phyloP scores from a whole-genome alignment of 768 basidiomycete species.

The Suillus subaureus region DNA sequence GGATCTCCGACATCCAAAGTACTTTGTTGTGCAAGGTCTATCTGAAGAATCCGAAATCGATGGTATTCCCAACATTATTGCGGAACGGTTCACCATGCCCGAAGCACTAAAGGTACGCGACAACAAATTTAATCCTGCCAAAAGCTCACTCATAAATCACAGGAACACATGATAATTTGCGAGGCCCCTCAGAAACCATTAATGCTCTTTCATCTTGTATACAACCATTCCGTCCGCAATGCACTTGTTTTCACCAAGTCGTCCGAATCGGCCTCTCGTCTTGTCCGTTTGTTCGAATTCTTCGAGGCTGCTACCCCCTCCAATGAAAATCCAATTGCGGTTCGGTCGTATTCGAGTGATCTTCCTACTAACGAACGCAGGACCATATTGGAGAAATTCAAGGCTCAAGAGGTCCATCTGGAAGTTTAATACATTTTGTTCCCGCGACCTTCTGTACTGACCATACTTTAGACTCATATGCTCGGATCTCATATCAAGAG shows the following conservation, averaged over 20 bases:
- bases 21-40: constrained; percentile 77
- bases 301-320: constrained; percentile 59
- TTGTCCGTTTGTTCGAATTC: constrained; percentile 79
- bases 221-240: constrained; percentile 57
- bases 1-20: constrained; percentile 76
- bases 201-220: constrained; percentile 84
- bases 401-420: constrained; percentile 80
- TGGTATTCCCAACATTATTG: constrained; percentile 54
- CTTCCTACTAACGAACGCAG: constrained; percentile 73
- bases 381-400: constrained; percentile 78
- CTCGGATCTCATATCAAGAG: constrained; percentile 94
- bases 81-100: constrained; percentile 85
- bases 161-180: constrained; percentile 90
- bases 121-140: background rate
- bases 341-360: constrained; percentile 87
- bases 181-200: constrained; percentile 84
- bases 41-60: constrained; percentile 36
- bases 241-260: constrained; percentile 97
- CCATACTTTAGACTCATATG: constrained; percentile 75
- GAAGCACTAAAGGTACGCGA: constrained; percentile 65
- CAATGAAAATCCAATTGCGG: constrained; percentile 37
- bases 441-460: constrained; percentile 4
- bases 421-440: constrained; percentile 38
- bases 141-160: constrained; percentile 7
- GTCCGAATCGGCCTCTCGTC: constrained; percentile 83